A percentile compares a stretch with the other conserved stretches of the same genome.
Conservation (phyloP, 2,329 filamentous ascomycete species). For the Stagonosporopsis chrysanthemi region DNA sequence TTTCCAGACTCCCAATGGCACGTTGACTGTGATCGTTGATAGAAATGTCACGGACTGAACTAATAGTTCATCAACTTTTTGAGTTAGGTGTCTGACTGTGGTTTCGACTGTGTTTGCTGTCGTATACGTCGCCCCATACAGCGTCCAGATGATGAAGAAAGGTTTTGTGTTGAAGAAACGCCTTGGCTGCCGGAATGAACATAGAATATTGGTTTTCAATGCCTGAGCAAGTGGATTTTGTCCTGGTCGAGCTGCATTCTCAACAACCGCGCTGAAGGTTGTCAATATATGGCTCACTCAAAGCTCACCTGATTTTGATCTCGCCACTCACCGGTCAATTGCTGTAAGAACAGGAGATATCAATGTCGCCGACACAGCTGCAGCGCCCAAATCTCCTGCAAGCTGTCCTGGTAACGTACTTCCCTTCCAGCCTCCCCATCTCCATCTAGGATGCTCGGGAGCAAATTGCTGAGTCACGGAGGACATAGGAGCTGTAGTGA, state of each 20-base stretch:
- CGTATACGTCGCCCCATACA: constrained; percentile 40
- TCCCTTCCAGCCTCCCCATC: constrained; percentile 10
- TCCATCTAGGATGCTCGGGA: background rate
- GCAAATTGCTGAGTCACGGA: constrained; percentile 25
- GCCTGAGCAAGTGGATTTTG: constrained; percentile 25
- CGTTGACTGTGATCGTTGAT: constrained; percentile 37
- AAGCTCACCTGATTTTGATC: background rate
- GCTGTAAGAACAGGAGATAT: constrained; percentile 36
- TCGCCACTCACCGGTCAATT: constrained; percentile 36
- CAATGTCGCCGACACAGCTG: constrained; percentile 34
- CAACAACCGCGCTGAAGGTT: constrained; percentile 34
- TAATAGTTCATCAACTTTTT: constrained; percentile 23
- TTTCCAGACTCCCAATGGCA: constrained; percentile 39
- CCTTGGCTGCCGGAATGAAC: constrained; percentile 31
- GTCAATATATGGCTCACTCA: background rate
- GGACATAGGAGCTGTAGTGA: constrained; percentile 5
- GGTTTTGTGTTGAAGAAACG: constrained; percentile 38
- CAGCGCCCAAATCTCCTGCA: constrained; percentile 35
- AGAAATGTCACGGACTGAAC: constrained; percentile 35
- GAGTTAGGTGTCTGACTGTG: constrained; percentile 19
- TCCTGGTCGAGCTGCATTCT: constrained; percentile 31
- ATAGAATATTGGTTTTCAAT: constrained; percentile 28
- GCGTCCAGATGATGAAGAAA: constrained; percentile 39
- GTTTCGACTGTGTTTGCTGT: constrained; percentile 38
- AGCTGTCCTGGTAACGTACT: constrained; percentile 23